Conservation (phyloP, 2,329 filamentous ascomycete species). For the Ophiosphaerella narmari region DNA sequence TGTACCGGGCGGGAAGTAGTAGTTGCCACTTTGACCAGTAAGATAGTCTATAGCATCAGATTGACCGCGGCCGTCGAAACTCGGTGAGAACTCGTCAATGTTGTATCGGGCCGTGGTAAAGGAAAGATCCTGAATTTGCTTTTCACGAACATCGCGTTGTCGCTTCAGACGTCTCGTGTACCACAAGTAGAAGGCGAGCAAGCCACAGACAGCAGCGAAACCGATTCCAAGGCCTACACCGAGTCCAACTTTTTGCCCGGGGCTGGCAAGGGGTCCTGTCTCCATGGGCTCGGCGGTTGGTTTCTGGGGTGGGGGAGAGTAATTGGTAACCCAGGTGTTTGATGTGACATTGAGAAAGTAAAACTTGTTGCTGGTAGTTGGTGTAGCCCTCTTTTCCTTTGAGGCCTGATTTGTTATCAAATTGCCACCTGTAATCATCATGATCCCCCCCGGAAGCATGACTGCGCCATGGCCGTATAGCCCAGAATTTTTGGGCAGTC, state of each 20-base stretch:
- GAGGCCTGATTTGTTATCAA: conserved; percentile 50
- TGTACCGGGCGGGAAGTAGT: conserved; percentile 30
- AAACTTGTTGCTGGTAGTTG: conserved; percentile 50
- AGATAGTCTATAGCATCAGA: conserved; percentile 45
- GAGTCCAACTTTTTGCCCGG: conserved; percentile 53
- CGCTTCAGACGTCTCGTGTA: conserved; percentile 49
- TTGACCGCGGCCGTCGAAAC: conserved; percentile 47
- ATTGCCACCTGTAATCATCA: conserved; percentile 66
- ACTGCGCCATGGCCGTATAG: conserved; percentile 66
- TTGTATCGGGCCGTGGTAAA: conserved; percentile 55
- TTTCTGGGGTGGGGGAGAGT: conserved; percentile 53
- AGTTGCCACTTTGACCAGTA: conserved; percentile 29
- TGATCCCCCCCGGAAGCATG: conserved; percentile 64
- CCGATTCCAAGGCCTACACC: conserved; percentile 52
- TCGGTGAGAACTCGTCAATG: conserved; percentile 43
- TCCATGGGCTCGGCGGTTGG: conserved; percentile 13
- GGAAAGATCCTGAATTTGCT: conserved; percentile 59
- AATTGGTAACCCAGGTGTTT: conserved; percentile 61
- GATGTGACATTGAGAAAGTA: conserved; percentile 68
- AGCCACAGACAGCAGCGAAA: conserved; percentile 46
- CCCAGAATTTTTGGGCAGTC: conserved; percentile 51
- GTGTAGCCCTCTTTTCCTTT: conserved; percentile 42
- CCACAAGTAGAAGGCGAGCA: conserved; percentile 54
- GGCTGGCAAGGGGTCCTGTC: conserved; percentile 46
- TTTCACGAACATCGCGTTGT: conserved; percentile 55